Evolutionary conservation across 2,329 filamentous ascomycete species (phyloP), one percentile per base, ranked within the genome.

Genomic region (Fonsecaea multimorphosa): DNA sequence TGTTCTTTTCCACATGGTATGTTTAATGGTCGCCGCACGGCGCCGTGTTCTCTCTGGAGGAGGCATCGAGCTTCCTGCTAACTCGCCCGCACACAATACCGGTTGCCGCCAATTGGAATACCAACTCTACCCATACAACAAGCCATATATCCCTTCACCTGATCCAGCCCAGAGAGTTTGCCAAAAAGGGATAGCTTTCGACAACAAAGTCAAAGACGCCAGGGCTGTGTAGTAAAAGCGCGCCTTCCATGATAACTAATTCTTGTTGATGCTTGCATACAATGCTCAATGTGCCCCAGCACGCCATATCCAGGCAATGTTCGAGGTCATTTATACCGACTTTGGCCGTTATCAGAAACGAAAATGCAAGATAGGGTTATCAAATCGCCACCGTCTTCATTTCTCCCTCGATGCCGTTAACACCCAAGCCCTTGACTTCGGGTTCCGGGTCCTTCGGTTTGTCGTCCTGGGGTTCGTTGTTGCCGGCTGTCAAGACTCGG

Each of bases 321-420:
- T 34, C 51, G 38, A 36, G 44, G 57, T 52, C 44, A 49, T 44
- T 56, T n/a, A 61, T 52, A 51, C 22, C 24, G 24, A 49, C 55
- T 55, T 52, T 44, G 36, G 29, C 40, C 46, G 56, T 53, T 51
- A 51, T 38, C 57, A 61, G 51, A 52, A 65, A 44, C 29, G 8
- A 24, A 27, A 27, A 36, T 24, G 12, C 46, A 36, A 49, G 53
- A 53, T 46, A 38, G 46, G 12, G 52, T 54, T 38, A 61, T 71
- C 78, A 81, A 63, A 81, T 81, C 40, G 78, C 75, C 70, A 82
- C 78, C 66, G 78, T 82, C 73, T 81, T 82, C 80, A 82, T 82
- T 70, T 81, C 80, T 56, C 78, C 70, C 61, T 73, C 71, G 55
- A 73, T 68, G 7, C 79, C 63, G 79, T 75, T 65, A 75, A 78